phyloP scores from a whole-genome alignment of 2,329 filamentous ascomycete species.

The Sordariomycetes sp. region DNA sequence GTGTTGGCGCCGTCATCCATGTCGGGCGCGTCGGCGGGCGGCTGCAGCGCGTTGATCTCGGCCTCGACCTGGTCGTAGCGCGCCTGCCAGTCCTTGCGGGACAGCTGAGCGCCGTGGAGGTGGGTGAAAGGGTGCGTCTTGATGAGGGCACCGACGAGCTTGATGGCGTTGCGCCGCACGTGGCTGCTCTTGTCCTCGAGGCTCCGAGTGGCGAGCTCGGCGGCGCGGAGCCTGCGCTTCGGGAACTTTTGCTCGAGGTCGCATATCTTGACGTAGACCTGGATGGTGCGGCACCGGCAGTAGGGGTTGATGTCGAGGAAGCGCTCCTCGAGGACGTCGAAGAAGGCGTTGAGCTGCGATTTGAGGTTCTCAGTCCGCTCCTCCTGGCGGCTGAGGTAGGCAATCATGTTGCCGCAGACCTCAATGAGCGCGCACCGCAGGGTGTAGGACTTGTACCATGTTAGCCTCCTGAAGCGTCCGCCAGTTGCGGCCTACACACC shows the following conservation, averaged over 20 bases:
- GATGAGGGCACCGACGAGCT: slow-evolving; percentile 74
- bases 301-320: slow-evolving; percentile 97
- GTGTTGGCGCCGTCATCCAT: slow-evolving; percentile 55
- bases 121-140: slow-evolving; percentile 90
- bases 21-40: slow-evolving; percentile 60
- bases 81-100: slow-evolving; percentile 72
- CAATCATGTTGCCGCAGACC: slow-evolving; percentile 90
- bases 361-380: slow-evolving; percentile 89
- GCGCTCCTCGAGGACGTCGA: slow-evolving; percentile 89
- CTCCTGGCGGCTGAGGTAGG: slow-evolving; percentile 79
- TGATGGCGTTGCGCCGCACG: slow-evolving; percentile 88
- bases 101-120: slow-evolving; percentile 79
- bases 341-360: slow-evolving; percentile 90
- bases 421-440: slow-evolving; percentile 89
- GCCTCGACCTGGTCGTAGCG: slow-evolving; percentile 71
- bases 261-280: slow-evolving; percentile 85
- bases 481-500: slow-evolving; percentile 26
- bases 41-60: slow-evolving; percentile 70
- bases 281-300: slow-evolving; percentile 79
- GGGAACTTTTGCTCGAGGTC: slow-evolving; percentile 94
- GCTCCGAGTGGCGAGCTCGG: slow-evolving; percentile 77
- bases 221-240: slow-evolving; percentile 75
- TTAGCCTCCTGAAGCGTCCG: not conserved
- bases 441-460: slow-evolving; percentile 58
- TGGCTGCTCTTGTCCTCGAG: slow-evolving; percentile 98